Percentiles rank a stretch among this genome's conserved stretches.
Conservation (phyloP, 306 rosid species). For the Comarum palustre region DNA sequence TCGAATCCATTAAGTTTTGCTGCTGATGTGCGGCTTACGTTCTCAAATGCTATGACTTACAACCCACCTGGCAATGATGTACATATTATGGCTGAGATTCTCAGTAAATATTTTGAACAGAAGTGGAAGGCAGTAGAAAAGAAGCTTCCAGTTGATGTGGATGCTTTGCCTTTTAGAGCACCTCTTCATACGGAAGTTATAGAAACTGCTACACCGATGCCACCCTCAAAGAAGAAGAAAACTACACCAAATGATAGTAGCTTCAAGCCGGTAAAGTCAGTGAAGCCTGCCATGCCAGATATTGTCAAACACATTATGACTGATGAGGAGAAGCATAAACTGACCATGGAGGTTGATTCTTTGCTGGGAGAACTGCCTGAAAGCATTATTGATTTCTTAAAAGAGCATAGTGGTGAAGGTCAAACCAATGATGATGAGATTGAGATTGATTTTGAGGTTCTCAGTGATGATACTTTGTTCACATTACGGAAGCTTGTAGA, state of each 20-base stretch:
- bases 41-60: constrained; percentile 81
- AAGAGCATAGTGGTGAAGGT: constrained; percentile 55
- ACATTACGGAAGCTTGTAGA: constrained; percentile 69
- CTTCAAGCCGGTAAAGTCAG: constrained; percentile 38
- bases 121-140: constrained; percentile 75
- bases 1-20: constrained; percentile 62
- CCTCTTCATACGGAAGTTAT: constrained; percentile 34
- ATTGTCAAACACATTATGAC: constrained; percentile 41
- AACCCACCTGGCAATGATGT: constrained; percentile 80
- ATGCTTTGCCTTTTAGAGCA: constrained; percentile 43
- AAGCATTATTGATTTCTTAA: constrained; percentile 61
- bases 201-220: constrained; percentile 35
- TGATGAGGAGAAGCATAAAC: constrained; percentile 60
- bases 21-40: constrained; percentile 79
- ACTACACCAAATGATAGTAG: constrained; percentile 27
- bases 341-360: constrained; percentile 68
- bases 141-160: constrained; percentile 52
- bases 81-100: constrained; percentile 58
- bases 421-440: constrained; percentile 74
- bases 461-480: constrained; percentile 69
- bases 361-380: constrained; percentile 73
- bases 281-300: constrained; percentile 35
- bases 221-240: constrained; percentile 61
- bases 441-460: constrained; percentile 83
- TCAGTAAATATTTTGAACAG: constrained; percentile 61